These are phyloP conservation scores for Phytopythium kandeliae DNA, from an alignment of 352 stramenopile genomes.

Conservation along the genomic window DNA sequence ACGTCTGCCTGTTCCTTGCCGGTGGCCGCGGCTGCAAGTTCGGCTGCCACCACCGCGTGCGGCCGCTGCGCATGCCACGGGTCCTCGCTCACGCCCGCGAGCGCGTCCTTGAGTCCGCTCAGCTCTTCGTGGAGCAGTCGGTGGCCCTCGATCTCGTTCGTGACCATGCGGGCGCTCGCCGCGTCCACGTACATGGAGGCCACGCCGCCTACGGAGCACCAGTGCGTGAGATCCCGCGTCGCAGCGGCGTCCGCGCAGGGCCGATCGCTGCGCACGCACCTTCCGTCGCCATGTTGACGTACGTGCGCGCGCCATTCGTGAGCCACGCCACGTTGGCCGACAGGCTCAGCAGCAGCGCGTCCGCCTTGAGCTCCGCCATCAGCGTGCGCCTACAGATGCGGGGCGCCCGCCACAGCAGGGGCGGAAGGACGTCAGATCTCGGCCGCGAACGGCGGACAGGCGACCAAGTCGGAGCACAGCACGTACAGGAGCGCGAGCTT, in stretches of 20 bases:
- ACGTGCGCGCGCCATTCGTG: slow-evolving; percentile 49
- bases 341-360: slow-evolving; percentile 48
- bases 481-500: slow-evolving; percentile 39
- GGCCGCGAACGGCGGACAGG: neutral
- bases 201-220: slow-evolving; percentile 28
- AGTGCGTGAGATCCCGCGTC: too few species aligned
- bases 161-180: slow-evolving; percentile 42
- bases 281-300: slow-evolving; percentile 67
- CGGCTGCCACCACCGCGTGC: slow-evolving; percentile 19
- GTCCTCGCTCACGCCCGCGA: slow-evolving; percentile 36
- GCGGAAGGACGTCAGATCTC: neutral
- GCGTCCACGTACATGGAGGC: slow-evolving; percentile 60
- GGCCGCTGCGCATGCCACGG: slow-evolving; percentile 46
- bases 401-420: too few species aligned
- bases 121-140: slow-evolving; percentile 66
- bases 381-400: slow-evolving; percentile 26
- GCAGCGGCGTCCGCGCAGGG: too few species aligned
- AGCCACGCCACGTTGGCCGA: slow-evolving; percentile 69
- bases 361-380: slow-evolving; percentile 30
- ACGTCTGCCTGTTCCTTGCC: slow-evolving; percentile 27
- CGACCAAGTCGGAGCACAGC: neutral
- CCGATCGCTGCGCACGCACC: slow-evolving; percentile 10
- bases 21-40: slow-evolving; percentile 14
- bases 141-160: slow-evolving; percentile 73
- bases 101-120: slow-evolving; percentile 31